Evolutionary conservation across 305 asterid species (phyloP).

Genomic region (Solanum chacoense): DNA sequence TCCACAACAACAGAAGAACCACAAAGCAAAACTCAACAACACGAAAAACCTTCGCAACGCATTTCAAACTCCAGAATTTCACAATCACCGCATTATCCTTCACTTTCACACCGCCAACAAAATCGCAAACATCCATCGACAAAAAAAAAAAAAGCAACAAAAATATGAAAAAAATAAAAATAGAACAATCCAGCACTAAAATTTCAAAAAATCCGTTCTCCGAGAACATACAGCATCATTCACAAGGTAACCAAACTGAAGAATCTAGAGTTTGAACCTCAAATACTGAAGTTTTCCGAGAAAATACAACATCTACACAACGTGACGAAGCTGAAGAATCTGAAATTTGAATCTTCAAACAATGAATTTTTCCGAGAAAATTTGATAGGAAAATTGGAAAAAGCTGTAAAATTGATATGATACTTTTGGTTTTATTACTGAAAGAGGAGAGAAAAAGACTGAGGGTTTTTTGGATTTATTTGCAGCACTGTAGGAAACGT

Average conservation of each 20-base stretch:
- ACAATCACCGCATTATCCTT: slow-evolving; percentile 1
- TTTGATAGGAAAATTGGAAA: neutral
- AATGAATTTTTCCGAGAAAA: neutral
- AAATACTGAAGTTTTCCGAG: neutral
- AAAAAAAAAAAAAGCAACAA: neutral
- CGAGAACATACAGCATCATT: neutral
- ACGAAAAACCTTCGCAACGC: slow-evolving; percentile 38
- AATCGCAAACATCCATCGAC: neutral
- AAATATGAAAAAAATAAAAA: neutral
- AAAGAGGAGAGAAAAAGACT: neutral
- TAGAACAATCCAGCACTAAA: neutral
- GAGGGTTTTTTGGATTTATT: neutral
- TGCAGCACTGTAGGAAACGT: neutral
- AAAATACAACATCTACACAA: neutral
- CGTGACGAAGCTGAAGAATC: neutral
- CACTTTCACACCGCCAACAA: neutral
- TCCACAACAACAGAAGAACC: slow-evolving; percentile 35
- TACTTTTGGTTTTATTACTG: neutral
- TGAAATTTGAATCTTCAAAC: neutral
- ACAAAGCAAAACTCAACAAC: slow-evolving; percentile 30
- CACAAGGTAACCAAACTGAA: neutral
- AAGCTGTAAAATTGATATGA: neutral
- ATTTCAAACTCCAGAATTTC: slow-evolving; percentile 10
- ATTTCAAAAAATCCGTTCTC: neutral
- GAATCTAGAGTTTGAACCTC: neutral